A percentile compares a stretch with the other conserved stretches of the same genome.
phyloP scores from a whole-genome alignment of 352 stramenopile species.

The Phytopythium ostracodes region DNA sequence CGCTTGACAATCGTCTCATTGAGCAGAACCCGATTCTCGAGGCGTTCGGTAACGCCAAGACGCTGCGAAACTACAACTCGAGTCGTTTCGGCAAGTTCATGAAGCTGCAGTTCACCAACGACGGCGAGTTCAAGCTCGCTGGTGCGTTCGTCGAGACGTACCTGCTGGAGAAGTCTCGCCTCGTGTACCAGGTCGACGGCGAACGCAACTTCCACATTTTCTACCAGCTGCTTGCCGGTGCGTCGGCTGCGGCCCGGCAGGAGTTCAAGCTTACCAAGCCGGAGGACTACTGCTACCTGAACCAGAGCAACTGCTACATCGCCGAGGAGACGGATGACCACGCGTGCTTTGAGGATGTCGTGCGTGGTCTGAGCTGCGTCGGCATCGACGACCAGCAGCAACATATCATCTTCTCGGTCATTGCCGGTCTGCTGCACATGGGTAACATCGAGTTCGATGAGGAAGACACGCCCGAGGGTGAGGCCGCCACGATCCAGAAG shows the following conservation, averaged over 20 bases:
- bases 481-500: conserved; percentile 76
- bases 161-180: conserved; percentile 83
- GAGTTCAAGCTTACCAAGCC: conserved; percentile 71
- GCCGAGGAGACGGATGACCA: conserved; percentile 91
- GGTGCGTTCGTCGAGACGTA: conserved; percentile 89
- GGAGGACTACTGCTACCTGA: conserved; percentile 92
- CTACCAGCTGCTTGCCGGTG: conserved; percentile 88
- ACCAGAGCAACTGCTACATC: conserved; percentile 91
- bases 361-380: conserved; percentile 69
- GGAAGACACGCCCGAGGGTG: conserved; percentile 77
- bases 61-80: conserved; percentile 93
- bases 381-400: conserved; percentile 68
- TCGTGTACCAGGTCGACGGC: conserved; percentile 86
- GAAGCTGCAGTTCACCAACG: conserved; percentile 92
- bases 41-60: conserved; percentile 95
- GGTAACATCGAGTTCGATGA: conserved; percentile 95
- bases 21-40: conserved; percentile 94
- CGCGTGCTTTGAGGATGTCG: conserved; percentile 71
- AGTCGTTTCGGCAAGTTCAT: conserved; percentile 95
- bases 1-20: conserved; percentile 79
- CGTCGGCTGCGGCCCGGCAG: conserved; percentile 38
- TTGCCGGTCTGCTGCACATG: conserved; percentile 94
- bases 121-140: conserved; percentile 80
- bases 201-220: conserved; percentile 97
- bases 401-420: conserved; percentile 88